Evolutionary conservation across 2,329 filamentous ascomycete species (phyloP), one percentile per base, ranked within the genome.

Genomic region (Xylaria sp.): DNA sequence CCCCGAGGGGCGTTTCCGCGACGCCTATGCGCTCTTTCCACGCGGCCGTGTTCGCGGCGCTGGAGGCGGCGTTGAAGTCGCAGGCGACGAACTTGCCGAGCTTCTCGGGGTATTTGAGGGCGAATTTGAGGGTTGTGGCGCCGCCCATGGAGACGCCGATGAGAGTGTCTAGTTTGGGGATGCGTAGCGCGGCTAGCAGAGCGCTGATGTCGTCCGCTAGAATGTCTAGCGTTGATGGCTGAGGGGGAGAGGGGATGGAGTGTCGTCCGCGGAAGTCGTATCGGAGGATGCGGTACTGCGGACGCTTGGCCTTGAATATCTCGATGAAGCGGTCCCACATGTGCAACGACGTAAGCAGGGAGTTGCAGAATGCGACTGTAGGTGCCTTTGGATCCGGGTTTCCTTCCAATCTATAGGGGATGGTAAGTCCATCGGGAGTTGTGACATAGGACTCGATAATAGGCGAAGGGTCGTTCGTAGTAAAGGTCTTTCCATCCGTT

Each of bases 71-170:
- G 79, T 94, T 95, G 76, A 93, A 97, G 79, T 99, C 96, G 72
- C 87, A 90, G 18, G 87, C 87, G 84, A 97, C 93, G 80, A 97
- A 94, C 82, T 93, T 95, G 68, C 90, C 84, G 0, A 96, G 93
- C 32, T 95, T 89, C 66, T 87, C 84, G 76, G 96, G 94, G 80
- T 92, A 93, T 75, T 93, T 94, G 21, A 97, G 86, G 0, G 91
- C 91, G 60, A 92, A 90, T 77, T 91, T 90, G 59, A 96, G 86
- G 0, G 90, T 85, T 0, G 93, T 96, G 1, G 91, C 92, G 61
- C 93, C 93, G 71, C 93, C 93, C 78, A 96, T 89, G 42, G 90
- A 93, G 3, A 97, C 93, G 23, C 93, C 93, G 23, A 96, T 83
- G 0, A 95, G 82, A 0, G 87, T 84, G 40, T 91, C 87, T 0